A percentile compares a stretch with the other conserved stretches of the same genome.
Evolutionary conservation across 2,329 filamentous ascomycete genomes (phyloP).

Genomic region (Zalaria obscura): DNA sequence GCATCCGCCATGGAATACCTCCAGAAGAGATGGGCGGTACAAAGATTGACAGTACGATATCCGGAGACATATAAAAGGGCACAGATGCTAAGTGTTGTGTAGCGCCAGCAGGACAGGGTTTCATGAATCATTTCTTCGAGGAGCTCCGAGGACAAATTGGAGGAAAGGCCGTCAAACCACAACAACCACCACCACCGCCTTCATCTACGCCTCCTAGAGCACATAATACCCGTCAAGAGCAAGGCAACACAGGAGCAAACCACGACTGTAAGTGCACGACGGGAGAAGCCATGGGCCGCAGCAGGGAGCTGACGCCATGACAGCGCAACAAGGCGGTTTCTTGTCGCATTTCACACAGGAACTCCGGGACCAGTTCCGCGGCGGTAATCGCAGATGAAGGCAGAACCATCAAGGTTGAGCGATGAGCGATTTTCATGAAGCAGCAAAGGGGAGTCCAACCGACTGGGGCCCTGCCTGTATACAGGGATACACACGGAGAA

Average conservation of each 20-base stretch:
- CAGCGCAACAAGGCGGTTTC: slow-evolving; percentile 17
- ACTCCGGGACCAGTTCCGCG: slow-evolving; percentile 30
- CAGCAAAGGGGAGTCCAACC: too few species aligned
- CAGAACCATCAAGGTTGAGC: neutral
- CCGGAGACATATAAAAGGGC: neutral
- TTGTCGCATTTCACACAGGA: slow-evolving; percentile 36
- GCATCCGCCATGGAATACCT: slow-evolving; percentile 32
- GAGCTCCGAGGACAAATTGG: slow-evolving; percentile 33
- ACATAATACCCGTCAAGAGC: neutral
- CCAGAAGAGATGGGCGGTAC: slow-evolving; percentile 34
- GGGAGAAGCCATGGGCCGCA: too few species aligned
- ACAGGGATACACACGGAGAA: too few species aligned
- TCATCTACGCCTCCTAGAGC: neutral
- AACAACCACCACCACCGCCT: neutral
- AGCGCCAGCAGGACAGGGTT: slow-evolving; percentile 16
- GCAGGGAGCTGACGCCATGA: neutral
- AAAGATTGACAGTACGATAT: slow-evolving; percentile 25
- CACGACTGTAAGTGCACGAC: neutral
- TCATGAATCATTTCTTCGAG: slow-evolving; percentile 37
- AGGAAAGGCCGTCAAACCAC: neutral
- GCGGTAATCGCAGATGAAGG: slow-evolving; percentile 7
- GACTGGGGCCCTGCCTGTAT: too few species aligned
- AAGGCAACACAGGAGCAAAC: neutral
- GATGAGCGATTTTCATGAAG: too few species aligned
- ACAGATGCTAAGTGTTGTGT: neutral